phyloP scores from a whole-genome alignment of 345 rosid genomes.

The Punica granatum region DNA sequence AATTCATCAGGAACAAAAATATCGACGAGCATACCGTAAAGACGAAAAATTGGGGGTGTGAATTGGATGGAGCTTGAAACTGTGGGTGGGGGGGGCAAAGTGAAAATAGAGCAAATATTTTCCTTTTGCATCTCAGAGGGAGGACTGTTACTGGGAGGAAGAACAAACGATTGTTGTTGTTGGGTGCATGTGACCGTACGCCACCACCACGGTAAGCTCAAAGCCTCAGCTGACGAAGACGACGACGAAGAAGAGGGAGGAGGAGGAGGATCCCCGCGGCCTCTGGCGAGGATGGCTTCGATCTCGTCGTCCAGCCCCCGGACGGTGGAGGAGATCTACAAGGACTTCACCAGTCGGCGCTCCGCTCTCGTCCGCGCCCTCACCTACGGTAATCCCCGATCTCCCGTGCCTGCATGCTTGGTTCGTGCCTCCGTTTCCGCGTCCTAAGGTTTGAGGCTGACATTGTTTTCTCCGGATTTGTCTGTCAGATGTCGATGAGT shows the following conservation, averaged over 20 bases:
- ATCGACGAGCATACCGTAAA: no score
- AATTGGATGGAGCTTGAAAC: no score
- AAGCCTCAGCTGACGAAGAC: background rate
- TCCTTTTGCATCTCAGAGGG: background rate
- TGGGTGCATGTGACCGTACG: constrained; percentile 8
- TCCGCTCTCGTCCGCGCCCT: constrained; percentile 86
- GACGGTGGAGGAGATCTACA: constrained; percentile 92
- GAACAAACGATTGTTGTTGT: background rate
- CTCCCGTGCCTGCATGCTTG: background rate
- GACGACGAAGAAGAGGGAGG: background rate
- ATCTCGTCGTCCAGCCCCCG: constrained; percentile 56
- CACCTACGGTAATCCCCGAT: constrained; percentile 42
- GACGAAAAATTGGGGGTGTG: no score
- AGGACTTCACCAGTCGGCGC: constrained; percentile 75
- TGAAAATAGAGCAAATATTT: no score
- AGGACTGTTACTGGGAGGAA: background rate
- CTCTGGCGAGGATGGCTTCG: constrained; percentile 11
- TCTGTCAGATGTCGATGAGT: constrained; percentile 76
- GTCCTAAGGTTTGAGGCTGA: background rate
- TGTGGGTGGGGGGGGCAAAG: no score
- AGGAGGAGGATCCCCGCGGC: background rate
- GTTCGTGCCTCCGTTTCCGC: background rate
- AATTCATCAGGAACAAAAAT: no score
- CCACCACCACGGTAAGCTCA: background rate
- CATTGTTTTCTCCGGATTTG: background rate